A percentile compares a stretch with the other conserved stretches of the same genome.
Conservation (phyloP, 2,329 filamentous ascomycete species). For the Calonectria fujianensis region DNA sequence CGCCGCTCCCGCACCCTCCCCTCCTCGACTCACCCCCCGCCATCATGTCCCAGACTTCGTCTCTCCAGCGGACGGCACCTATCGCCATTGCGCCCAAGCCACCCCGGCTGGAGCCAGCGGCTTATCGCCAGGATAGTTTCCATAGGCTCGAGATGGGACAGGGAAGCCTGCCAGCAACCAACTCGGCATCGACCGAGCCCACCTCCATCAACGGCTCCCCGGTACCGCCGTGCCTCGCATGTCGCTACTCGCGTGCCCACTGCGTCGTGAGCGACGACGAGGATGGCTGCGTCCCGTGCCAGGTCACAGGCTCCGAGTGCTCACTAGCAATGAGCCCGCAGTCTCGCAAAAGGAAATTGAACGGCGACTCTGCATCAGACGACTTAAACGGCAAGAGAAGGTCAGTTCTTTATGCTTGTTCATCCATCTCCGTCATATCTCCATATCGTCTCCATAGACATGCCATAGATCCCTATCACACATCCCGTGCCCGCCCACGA, state of each 20-base stretch:
- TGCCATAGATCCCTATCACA: slow-evolving; percentile 32
- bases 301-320: slow-evolving; percentile 85
- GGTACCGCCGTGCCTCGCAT: slow-evolving; percentile 81
- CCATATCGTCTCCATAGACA: slow-evolving; percentile 27
- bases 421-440: slow-evolving; percentile 28
- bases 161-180: slow-evolving; percentile 71
- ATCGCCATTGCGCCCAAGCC: slow-evolving; percentile 80
- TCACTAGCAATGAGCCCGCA: slow-evolving; percentile 86
- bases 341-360: slow-evolving; percentile 86
- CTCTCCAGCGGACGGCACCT: slow-evolving; percentile 76
- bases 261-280: slow-evolving; percentile 86
- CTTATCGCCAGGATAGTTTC: slow-evolving; percentile 68
- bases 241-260: slow-evolving; percentile 82
- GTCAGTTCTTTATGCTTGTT: slow-evolving; percentile 67
- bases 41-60: slow-evolving; percentile 72
- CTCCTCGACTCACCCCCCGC: slow-evolving; percentile 47
- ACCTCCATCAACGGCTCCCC: slow-evolving; percentile 64
- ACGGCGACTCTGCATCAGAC: slow-evolving; percentile 74
- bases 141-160: slow-evolving; percentile 70
- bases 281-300: slow-evolving; percentile 84
- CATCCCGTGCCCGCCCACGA: slow-evolving; percentile 33
- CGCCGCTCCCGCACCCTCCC: slow-evolving; percentile 42
- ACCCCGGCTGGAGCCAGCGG: slow-evolving; percentile 63
- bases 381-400: slow-evolving; percentile 80
- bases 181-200: slow-evolving; percentile 69